Evolutionary conservation across 176 grass and related monocot species (phyloP).

Genomic region (Thalia dealbata): DNA sequence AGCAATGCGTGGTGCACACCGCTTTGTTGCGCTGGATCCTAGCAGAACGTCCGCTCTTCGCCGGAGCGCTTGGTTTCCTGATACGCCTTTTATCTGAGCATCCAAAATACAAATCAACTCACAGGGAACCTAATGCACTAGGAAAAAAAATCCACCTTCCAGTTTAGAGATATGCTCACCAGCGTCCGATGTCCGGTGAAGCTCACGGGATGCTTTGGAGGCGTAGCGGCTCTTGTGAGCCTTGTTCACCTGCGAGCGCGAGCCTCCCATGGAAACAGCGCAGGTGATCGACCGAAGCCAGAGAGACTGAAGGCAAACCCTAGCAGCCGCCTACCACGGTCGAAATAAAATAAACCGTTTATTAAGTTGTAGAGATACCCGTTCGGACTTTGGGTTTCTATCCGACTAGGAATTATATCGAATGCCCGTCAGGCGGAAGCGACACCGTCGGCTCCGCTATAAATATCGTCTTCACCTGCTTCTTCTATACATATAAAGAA

Average conservation of each 20-base stretch:
- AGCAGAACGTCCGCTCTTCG: conserved; percentile 60
- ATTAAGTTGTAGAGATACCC: too few species aligned
- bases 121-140: not conserved
- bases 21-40: conserved; percentile 73
- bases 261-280: conserved; percentile 40
- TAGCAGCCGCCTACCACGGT: too few species aligned
- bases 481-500: too few species aligned
- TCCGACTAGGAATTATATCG: not conserved
- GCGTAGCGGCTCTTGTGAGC: conserved; percentile 80
- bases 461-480: conserved; percentile 12
- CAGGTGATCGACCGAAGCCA: not conserved
- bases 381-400: too few species aligned
- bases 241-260: conserved; percentile 81
- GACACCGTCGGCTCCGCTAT: conserved; percentile 13
- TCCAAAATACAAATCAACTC: not conserved
- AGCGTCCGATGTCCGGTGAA: conserved; percentile 40
- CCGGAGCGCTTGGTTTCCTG: conserved; percentile 38
- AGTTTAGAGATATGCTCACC: not conserved
- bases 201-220: conserved; percentile 75
- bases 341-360: too few species aligned
- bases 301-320: too few species aligned
- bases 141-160: not conserved
- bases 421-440: conserved; percentile 18
- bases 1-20: conserved; percentile 25
- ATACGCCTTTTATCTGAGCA: conserved; percentile 47